Evolutionary conservation across 2,329 filamentous ascomycete genomes (phyloP), one percentile per base, ranked within the genome.

Genomic region (Pyrenophora graminea): DNA sequence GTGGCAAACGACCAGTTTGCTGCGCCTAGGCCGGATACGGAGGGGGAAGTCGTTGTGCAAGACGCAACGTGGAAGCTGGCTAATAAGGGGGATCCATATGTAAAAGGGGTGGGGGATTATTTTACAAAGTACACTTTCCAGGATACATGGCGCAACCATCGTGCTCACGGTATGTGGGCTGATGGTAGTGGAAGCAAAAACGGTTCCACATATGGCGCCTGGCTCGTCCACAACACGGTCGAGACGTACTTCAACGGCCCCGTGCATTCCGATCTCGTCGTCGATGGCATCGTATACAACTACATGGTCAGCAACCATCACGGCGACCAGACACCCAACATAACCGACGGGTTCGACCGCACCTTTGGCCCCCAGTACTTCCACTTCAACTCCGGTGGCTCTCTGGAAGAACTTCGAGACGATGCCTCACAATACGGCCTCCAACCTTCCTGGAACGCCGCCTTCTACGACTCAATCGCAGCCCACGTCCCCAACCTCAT

Each of bases 91-190:
- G 81, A 84, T 61, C 73, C 80, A 0, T 87, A 86, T 59, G 80
- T 83, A 0, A 67, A 78, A 32, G 72, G 83, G 39, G 78, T 82
- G 48, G 76, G 81, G 1, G 80, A 85, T 39, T 87, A 85, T 67
- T 87, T 86, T 61, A 87, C 84, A 18, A 87, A 87, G 64, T 87
- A 87, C 60, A 86, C 81, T 0, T 86, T 87, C 51, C 76, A 78
- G 4, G 81, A 83, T 50, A 76, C 76, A 1, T 86, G 82, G 82
- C 75, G 82, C 41, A 77, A 84, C 39, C 81, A 85, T 49, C 76
- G 77, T 32, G 82, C 80, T 2, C 83, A 86, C 58, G 84, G 83
- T 2, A 63, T 79, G 52, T 84, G 77, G 58, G 76, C 77, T 2
- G 80, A 82, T 65, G 81, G 81, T 1, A 77, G 75, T 2, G 74